phyloP scores from a whole-genome alignment of 2,329 filamentous ascomycete genomes.

The Phaeosphaeria sp. region DNA sequence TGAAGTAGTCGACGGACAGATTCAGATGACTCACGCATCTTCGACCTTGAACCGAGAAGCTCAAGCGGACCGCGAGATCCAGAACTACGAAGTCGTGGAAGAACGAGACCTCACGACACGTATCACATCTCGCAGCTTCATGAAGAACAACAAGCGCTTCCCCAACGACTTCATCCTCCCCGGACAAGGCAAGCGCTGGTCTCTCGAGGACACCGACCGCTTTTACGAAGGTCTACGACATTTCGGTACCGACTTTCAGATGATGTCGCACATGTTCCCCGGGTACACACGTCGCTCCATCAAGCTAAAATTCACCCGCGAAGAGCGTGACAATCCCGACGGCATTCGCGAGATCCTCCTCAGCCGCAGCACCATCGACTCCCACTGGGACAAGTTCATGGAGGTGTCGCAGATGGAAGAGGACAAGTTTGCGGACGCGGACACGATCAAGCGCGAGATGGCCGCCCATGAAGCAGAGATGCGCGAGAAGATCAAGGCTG shows the following conservation, averaged over 20 bases:
- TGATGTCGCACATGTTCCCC: slow-evolving; percentile 78
- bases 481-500: slow-evolving; percentile 44
- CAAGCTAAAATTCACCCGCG: slow-evolving; percentile 83
- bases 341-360: slow-evolving; percentile 69
- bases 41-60: slow-evolving; percentile 73
- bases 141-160: slow-evolving; percentile 64
- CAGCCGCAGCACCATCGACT: slow-evolving; percentile 42
- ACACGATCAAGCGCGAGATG: slow-evolving; percentile 41
- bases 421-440: slow-evolving; percentile 45
- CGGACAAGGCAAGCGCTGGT: slow-evolving; percentile 64
- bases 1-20: slow-evolving; percentile 70
- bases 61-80: slow-evolving; percentile 62
- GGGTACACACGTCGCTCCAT: slow-evolving; percentile 74
- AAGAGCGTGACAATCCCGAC: slow-evolving; percentile 71
- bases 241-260: slow-evolving; percentile 84
- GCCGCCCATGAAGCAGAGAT: slow-evolving; percentile 33
- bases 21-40: slow-evolving; percentile 73
- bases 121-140: slow-evolving; percentile 72
- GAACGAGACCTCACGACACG: slow-evolving; percentile 79
- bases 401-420: slow-evolving; percentile 38
- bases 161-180: slow-evolving; percentile 53
- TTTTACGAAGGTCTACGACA: slow-evolving; percentile 78
- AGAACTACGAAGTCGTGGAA: slow-evolving; percentile 67
- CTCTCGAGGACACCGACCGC: slow-evolving; percentile 70
- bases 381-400: slow-evolving; percentile 50